Conservation (phyloP, 371 early-diverging fungal species). For the Apophysomyces ossiformis region DNA sequence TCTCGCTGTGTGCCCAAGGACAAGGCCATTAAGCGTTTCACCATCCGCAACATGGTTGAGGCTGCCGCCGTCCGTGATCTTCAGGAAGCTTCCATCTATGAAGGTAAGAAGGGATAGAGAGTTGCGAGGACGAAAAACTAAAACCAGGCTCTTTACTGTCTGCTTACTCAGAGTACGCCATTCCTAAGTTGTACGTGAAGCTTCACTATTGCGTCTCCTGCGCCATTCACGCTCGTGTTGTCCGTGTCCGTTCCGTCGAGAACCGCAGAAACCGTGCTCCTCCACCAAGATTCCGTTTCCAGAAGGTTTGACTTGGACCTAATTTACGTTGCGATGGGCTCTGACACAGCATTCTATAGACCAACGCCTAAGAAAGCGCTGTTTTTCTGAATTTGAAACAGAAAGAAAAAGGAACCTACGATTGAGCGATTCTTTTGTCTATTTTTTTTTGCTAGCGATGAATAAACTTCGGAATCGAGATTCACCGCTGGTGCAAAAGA, state of each 20-base stretch:
- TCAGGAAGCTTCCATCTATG: slow-evolving; percentile 95
- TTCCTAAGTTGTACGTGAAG: slow-evolving; percentile 99
- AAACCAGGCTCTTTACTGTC: no score
- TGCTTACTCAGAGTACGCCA: slow-evolving; percentile 75
- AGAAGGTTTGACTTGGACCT: slow-evolving; percentile 40
- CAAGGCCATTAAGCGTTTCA: slow-evolving; percentile 99
- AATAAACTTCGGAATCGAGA: no score
- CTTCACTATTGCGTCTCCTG: slow-evolving; percentile 98
- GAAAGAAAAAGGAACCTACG: neutral
- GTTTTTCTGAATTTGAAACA: neutral
- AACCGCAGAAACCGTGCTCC: slow-evolving; percentile 95
- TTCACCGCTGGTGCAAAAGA: no score
- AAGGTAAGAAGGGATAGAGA: slow-evolving; percentile 47
- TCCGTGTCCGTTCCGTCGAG: slow-evolving; percentile 93
- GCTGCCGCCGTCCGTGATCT: slow-evolving; percentile 97
- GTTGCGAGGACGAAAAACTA: no score
- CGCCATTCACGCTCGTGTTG: slow-evolving; percentile 97
- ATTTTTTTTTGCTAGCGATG: no score
- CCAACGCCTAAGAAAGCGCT: neutral
- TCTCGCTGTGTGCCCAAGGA: slow-evolving; percentile 98
- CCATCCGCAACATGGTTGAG: slow-evolving; percentile 98
- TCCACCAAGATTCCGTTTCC: slow-evolving; percentile 88
- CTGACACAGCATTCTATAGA: neutral
- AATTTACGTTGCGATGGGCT: neutral
- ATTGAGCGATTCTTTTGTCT: no score